A percentile compares a stretch with the other conserved stretches of the same genome.
Conservation (phyloP, 2,329 filamentous ascomycete genomes). For the Beauveria asiatica region DNA sequence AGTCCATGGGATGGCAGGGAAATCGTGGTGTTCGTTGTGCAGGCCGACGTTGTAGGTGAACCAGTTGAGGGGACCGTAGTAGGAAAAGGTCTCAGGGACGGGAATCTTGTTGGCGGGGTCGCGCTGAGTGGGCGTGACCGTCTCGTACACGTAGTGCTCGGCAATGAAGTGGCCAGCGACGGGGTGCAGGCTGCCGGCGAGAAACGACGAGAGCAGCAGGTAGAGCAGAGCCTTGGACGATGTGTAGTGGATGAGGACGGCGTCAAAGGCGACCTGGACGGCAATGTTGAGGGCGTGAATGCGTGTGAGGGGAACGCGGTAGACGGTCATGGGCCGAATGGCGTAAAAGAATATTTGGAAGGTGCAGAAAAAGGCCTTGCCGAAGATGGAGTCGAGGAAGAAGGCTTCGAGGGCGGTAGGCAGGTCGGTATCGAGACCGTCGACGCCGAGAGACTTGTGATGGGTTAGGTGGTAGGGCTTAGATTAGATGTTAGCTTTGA, state of each 20-base stretch:
- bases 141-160: constrained; percentile 83
- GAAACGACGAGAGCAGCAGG: constrained; percentile 80
- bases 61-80: constrained; percentile 88
- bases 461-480: constrained; percentile 96
- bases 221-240: constrained; percentile 66
- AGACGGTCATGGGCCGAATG: constrained; percentile 88
- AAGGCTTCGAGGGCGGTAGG: constrained; percentile 86
- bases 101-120: constrained; percentile 53
- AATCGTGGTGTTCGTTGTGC: constrained; percentile 99
- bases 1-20: constrained; percentile 94
- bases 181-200: constrained; percentile 88
- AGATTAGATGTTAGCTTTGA: constrained; percentile 15
- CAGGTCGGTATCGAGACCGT: constrained; percentile 91
- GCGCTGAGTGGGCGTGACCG: constrained; percentile 44
- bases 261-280: constrained; percentile 72
- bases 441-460: constrained; percentile 95
- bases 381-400: constrained; percentile 87
- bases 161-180: constrained; percentile 97
- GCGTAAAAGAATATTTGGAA: constrained; percentile 99
- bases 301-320: constrained; percentile 76
- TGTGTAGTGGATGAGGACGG: constrained; percentile 50
- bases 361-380: constrained; percentile 98
- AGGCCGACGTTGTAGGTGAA: constrained; percentile 95
- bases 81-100: constrained; percentile 90
- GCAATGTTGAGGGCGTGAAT: constrained; percentile 77